These are phyloP conservation scores for Basipetospora chlamydospora DNA, from an alignment of 2,329 filamentous ascomycete species.

Conservation along the genomic window DNA sequence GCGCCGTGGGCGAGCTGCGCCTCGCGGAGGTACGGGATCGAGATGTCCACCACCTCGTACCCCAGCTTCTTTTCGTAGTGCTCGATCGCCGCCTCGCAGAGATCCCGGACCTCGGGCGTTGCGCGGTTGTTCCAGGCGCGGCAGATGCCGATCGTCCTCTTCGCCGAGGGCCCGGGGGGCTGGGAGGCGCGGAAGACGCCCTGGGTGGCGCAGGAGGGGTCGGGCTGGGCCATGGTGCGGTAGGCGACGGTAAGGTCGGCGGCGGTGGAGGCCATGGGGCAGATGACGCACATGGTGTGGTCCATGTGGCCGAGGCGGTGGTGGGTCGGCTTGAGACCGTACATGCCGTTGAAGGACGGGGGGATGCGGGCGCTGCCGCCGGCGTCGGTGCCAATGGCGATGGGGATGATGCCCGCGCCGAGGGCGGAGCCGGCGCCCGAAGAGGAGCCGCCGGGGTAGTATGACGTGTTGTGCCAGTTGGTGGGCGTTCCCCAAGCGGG, in stretches of 20 bases:
- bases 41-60: constrained; percentile 41
- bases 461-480: constrained; percentile 62
- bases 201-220: constrained; percentile 47
- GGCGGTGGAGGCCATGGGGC: constrained; percentile 63
- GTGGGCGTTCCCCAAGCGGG: constrained; percentile 56
- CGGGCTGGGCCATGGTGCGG: constrained; percentile 59
- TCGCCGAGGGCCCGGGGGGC: constrained; percentile 24
- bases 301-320: constrained; percentile 47
- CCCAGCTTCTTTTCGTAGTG: constrained; percentile 36
- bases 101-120: constrained; percentile 44
- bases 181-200: constrained; percentile 46
- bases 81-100: constrained; percentile 48
- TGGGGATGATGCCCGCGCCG: constrained; percentile 56
- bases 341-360: constrained; percentile 61
- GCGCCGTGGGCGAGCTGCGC: constrained; percentile 65
- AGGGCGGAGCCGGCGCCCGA: constrained; percentile 62
- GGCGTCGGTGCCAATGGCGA: constrained; percentile 60
- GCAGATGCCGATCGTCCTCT: constrained; percentile 58
- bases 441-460: constrained; percentile 72
- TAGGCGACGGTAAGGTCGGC: constrained; percentile 73
- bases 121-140: constrained; percentile 35
- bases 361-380: constrained; percentile 63
- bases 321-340: constrained; percentile 68
- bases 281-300: constrained; percentile 46
- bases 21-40: constrained; percentile 51